These are phyloP conservation scores for Kodamaea sagamina DNA, from an alignment of 805 yeast species.

Conservation along the genomic window DNA sequence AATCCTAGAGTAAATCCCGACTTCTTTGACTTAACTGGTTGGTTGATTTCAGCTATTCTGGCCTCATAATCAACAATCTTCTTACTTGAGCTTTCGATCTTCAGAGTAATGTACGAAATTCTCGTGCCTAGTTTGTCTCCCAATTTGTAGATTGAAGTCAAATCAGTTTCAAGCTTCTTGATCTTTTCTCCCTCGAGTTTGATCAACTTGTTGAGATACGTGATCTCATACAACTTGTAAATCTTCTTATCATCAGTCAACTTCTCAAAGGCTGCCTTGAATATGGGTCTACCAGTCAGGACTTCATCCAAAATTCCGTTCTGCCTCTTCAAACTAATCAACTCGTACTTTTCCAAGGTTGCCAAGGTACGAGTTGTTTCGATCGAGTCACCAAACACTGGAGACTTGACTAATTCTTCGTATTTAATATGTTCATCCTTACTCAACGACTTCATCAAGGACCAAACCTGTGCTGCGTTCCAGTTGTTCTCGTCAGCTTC, in stretches of 20 bases:
- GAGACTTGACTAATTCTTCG: conserved; percentile 54
- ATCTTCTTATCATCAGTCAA: conserved; percentile 59
- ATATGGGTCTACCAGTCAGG: conserved; percentile 82
- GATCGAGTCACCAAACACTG: conserved; percentile 60
- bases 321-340: conserved; percentile 69
- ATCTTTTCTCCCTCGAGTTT: conserved; percentile 64
- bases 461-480: conserved; percentile 87
- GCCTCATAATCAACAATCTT: conserved; percentile 36
- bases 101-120: conserved; percentile 63
- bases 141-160: conserved; percentile 55
- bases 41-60: conserved; percentile 25
- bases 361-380: conserved; percentile 50
- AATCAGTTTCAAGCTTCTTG: conserved; percentile 66
- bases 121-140: conserved; percentile 61
- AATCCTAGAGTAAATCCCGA: neutral
- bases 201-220: conserved; percentile 56
- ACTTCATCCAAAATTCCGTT: conserved; percentile 72
- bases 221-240: conserved; percentile 62
- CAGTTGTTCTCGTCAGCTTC: conserved; percentile 48
- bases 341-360: conserved; percentile 76
- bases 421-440: conserved; percentile 46
- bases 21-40: conserved; percentile 1
- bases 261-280: conserved; percentile 71
- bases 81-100: conserved; percentile 62
- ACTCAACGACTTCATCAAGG: conserved; percentile 65